Evolutionary conservation across 441 rosid species (phyloP).

Genomic region (Adansonia madagascariensis): DNA sequence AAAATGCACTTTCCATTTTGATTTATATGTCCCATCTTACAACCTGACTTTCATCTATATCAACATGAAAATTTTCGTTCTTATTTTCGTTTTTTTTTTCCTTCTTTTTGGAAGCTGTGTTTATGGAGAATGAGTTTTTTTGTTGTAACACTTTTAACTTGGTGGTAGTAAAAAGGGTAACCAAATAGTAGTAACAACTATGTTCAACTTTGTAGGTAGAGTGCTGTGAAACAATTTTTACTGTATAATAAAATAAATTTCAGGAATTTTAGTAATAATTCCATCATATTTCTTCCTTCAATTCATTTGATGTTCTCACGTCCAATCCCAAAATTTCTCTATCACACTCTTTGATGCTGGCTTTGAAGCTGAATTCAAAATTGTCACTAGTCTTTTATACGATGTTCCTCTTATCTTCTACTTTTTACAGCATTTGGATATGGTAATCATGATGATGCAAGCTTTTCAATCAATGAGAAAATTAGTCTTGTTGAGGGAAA

Average conservation of each 20-base stretch:
- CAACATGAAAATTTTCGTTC: background rate
- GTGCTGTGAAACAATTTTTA: background rate
- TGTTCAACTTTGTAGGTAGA: background rate
- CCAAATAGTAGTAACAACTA: background rate
- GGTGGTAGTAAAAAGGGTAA: background rate
- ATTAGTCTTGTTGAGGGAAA: slow-evolving; percentile 47
- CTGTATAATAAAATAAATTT: background rate
- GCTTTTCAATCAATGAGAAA: slow-evolving; percentile 45
- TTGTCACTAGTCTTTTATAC: background rate
- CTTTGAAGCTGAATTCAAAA: slow-evolving; percentile 14
- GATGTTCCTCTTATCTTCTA: background rate
- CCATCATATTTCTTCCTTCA: background rate
- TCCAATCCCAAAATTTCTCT: slow-evolving; percentile 4
- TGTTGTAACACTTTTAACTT: background rate
- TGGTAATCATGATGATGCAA: slow-evolving; percentile 57
- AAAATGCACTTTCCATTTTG: background rate
- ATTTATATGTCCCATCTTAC: background rate
- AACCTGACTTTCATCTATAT: background rate
- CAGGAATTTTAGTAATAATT: background rate
- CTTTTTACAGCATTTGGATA: slow-evolving; percentile 53
- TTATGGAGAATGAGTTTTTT: background rate
- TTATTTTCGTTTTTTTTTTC: background rate
- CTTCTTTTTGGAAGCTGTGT: background rate
- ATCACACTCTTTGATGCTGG: background rate
- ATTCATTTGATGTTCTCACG: background rate